Evolutionary conservation across 2,329 filamentous ascomycete genomes (phyloP).

Genomic region (Dactylonectria estremocensis): DNA sequence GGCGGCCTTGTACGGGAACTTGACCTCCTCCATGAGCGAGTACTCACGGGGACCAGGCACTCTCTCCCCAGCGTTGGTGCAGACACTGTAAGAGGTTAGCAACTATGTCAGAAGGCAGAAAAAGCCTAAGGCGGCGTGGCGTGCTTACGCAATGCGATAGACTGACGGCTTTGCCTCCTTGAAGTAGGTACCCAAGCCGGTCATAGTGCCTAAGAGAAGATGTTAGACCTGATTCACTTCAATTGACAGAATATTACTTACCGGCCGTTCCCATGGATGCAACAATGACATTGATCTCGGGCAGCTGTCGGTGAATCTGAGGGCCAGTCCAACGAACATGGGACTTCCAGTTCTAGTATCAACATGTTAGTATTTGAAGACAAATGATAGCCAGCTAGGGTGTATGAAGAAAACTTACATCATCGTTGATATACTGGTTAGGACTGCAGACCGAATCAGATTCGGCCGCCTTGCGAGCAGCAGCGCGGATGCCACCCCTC

Average conservation of each 20-base stretch:
- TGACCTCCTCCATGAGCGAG: constrained; percentile 64
- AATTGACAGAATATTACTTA: constrained; percentile 5
- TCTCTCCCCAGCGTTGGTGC: constrained; percentile 69
- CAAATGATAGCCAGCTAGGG: rapidly evolving
- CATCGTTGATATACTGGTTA: constrained; percentile 54
- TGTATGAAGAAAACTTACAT: constrained; percentile 38
- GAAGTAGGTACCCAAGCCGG: constrained; percentile 66
- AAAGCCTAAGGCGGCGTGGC: too few species aligned
- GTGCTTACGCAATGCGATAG: constrained; percentile 51
- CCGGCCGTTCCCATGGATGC: constrained; percentile 68
- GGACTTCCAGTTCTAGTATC: constrained; percentile 64
- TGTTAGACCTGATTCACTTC: background rate
- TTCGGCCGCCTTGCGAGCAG: constrained; percentile 50
- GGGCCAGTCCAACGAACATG: constrained; percentile 73
- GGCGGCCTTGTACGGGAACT: constrained; percentile 70
- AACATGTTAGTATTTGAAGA: background rate
- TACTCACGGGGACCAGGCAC: constrained; percentile 71
- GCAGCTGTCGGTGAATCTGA: constrained; percentile 70
- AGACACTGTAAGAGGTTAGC: constrained; percentile 60
- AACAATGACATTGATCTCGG: constrained; percentile 69
- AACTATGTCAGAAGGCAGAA: constrained; percentile 30
- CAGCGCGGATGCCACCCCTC: constrained; percentile 51
- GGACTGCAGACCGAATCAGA: constrained; percentile 49
- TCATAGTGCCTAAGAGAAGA: constrained; percentile 56
- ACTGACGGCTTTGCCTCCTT: constrained; percentile 66